Conservation (phyloP, 179 eudicot genomes). For the Heliamphora ciliata region DNA sequence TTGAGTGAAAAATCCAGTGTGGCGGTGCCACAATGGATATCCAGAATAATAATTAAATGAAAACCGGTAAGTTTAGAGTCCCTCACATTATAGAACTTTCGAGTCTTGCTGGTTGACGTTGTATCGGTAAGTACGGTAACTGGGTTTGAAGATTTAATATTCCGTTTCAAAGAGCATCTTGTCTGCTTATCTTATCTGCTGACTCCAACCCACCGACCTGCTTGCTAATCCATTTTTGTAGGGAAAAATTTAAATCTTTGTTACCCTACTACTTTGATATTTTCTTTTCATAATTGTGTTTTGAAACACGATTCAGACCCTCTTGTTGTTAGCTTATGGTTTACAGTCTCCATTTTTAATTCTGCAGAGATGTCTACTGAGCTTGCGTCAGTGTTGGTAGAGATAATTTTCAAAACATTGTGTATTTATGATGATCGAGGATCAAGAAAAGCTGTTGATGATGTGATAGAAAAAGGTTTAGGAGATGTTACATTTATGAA, state of each 20-base stretch:
- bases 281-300: not conserved
- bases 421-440: constrained; percentile 74
- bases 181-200: not conserved
- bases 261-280: not conserved
- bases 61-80: too few relatives aligned
- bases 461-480: constrained; percentile 52
- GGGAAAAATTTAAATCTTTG: not conserved
- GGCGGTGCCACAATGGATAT: too few relatives aligned
- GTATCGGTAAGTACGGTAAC: not conserved
- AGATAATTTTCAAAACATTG: constrained; percentile 60
- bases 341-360: constrained; percentile 6
- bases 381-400: constrained; percentile 61
- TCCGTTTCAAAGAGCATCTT: not conserved
- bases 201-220: not conserved
- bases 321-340: not conserved
- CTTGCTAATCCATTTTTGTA: not conserved
- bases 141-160: not conserved
- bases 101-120: not conserved
- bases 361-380: constrained; percentile 65
- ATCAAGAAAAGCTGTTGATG: constrained; percentile 87
- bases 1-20: too few relatives aligned
- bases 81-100: too few relatives aligned
- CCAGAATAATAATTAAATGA: too few relatives aligned
- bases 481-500: constrained; percentile 61
- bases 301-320: not conserved